A percentile compares a stretch with the other conserved stretches of the same genome.
Evolutionary conservation across 1,284 basidiomycete species (phyloP).

Genomic region (Fomitopsis palustris): DNA sequence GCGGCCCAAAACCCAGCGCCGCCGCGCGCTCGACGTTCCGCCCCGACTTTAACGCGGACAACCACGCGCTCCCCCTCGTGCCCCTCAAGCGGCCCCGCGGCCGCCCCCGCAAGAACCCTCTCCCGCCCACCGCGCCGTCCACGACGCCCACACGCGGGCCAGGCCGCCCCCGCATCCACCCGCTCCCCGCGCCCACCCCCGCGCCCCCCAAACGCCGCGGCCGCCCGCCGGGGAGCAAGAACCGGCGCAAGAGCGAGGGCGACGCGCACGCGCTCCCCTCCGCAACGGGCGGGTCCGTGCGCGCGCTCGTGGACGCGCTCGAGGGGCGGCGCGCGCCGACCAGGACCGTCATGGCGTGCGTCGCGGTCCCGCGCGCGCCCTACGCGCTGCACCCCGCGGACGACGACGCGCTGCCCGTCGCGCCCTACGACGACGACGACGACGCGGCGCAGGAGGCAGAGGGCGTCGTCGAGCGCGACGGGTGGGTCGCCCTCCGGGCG

Average conservation of each 20-base stretch:
- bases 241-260: neutral
- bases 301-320: neutral
- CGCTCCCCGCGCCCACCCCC: neutral
- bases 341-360: neutral
- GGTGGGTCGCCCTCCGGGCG: neutral
- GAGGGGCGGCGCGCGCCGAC: neutral
- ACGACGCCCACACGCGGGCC: neutral
- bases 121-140: neutral
- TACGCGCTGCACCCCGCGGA: neutral
- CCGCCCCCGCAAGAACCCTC: neutral
- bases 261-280: neutral
- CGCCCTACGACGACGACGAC: neutral
- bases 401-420: neutral
- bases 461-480: neutral
- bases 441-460: neutral
- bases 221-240: neutral
- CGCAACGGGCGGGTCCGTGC: neutral
- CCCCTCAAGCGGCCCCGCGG: neutral
- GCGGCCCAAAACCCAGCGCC: no score
- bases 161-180: neutral
- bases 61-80: neutral
- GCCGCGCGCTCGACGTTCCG: neutral
- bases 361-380: neutral
- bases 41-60: neutral
- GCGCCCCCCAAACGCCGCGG: neutral